Evolutionary conservation across 768 basidiomycete genomes (phyloP).

Genomic region (Dendrothele bispora): DNA sequence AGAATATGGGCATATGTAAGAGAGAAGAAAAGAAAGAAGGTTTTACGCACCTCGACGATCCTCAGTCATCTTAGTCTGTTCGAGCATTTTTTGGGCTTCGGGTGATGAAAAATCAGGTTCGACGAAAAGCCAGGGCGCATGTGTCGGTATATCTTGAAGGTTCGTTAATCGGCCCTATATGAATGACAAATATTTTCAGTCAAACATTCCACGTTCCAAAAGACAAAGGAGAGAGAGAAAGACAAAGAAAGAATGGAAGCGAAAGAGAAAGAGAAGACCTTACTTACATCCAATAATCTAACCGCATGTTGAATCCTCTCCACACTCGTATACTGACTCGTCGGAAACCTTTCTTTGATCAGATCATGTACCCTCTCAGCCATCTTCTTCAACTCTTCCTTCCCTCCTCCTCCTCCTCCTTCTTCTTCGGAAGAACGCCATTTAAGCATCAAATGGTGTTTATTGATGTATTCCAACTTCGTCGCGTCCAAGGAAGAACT

Average conservation of each 20-base stretch:
- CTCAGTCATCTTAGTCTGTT: conserved; percentile 34
- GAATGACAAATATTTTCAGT: too few relatives aligned
- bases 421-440: conserved; percentile 48
- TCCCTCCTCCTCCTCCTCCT: too few relatives aligned
- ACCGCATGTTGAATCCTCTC: conserved; percentile 68
- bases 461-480: conserved; percentile 88
- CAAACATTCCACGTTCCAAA: too few relatives aligned
- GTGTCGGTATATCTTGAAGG: conserved; percentile 65
- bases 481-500: conserved; percentile 76
- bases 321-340: conserved; percentile 49
- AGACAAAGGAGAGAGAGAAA: neutral
- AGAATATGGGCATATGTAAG: conserved; percentile 1
- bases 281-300: conserved; percentile 53
- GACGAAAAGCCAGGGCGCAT: conserved; percentile 78
- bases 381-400: conserved; percentile 53
- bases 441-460: conserved; percentile 70
- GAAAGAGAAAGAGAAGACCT: neutral
- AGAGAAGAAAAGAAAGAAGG: neutral
- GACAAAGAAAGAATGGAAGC: neutral
- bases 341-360: conserved; percentile 58
- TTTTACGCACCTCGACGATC: conserved; percentile 45
- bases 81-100: conserved; percentile 56
- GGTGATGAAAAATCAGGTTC: conserved; percentile 58
- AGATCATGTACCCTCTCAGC: conserved; percentile 50
- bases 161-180: conserved; percentile 67